These are phyloP conservation scores for Circinella minor DNA, from an alignment of 371 early-diverging fungal species.

Conservation along the genomic window DNA sequence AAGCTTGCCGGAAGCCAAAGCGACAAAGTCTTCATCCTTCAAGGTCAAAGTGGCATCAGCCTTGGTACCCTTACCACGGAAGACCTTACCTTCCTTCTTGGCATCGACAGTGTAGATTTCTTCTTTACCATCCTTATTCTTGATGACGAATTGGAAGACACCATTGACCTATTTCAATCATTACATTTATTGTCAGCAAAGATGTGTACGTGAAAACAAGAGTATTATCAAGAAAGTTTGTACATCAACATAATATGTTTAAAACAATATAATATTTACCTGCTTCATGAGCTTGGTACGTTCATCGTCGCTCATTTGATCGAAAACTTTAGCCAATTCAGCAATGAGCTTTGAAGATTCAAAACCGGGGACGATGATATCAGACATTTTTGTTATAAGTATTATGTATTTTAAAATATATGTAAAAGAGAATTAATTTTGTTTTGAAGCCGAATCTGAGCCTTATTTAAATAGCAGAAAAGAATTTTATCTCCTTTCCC, in stretches of 20 bases:
- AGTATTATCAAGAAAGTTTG: no score
- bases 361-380: slow-evolving; percentile 53
- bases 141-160: slow-evolving; percentile 85
- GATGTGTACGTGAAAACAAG: no score
- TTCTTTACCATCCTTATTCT: slow-evolving; percentile 64
- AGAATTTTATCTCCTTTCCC: neutral
- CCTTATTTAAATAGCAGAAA: neutral
- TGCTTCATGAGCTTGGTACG: slow-evolving; percentile 49
- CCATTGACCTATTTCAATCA: slow-evolving; percentile 67
- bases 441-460: neutral
- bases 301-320: slow-evolving; percentile 35
- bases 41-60: slow-evolving; percentile 71
- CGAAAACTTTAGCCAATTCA: slow-evolving; percentile 43
- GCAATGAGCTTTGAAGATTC: slow-evolving; percentile 49
- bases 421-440: slow-evolving; percentile 8
- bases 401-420: neutral
- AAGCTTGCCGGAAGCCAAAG: slow-evolving; percentile 82
- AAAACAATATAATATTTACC: slow-evolving; percentile 17
- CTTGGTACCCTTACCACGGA: slow-evolving; percentile 70
- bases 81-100: slow-evolving; percentile 68
- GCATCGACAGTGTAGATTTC: slow-evolving; percentile 79
- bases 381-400: slow-evolving; percentile 36
- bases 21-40: slow-evolving; percentile 84
- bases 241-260: no score
- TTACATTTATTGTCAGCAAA: no score